phyloP scores from a whole-genome alignment of 179 eudicot genomes.

The Amaranthus tricolor region DNA sequence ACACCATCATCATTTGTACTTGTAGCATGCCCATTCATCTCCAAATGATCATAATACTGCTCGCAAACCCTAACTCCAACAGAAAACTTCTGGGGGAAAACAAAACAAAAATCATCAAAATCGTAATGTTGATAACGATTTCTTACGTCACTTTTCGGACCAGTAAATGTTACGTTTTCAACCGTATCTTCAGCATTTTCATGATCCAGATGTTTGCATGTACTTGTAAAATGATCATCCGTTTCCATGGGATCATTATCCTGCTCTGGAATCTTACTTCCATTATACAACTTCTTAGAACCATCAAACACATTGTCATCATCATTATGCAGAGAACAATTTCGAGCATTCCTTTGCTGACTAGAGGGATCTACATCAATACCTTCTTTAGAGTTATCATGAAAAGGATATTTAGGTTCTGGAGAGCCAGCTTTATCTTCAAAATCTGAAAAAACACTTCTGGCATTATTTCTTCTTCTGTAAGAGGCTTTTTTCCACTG shows the following conservation, averaged over 20 bases:
- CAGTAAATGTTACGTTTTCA: neutral
- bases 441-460: constrained; percentile 22
- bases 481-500: constrained; percentile 68
- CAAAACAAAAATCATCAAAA: constrained; percentile 2
- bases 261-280: constrained; percentile 3
- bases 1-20: neutral
- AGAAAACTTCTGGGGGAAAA: neutral
- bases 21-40: constrained; percentile 9
- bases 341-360: neutral
- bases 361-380: neutral
- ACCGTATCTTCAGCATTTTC: too few species aligned
- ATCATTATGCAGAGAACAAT: neutral
- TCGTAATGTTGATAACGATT: neutral
- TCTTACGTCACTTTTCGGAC: neutral
- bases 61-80: constrained; percentile 10
- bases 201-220: neutral
- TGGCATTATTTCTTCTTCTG: constrained; percentile 36
- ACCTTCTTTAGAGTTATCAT: neutral
- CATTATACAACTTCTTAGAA: constrained; percentile 9
- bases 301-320: constrained; percentile 6
- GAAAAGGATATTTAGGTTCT: constrained; percentile 18
- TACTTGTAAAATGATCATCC: constrained; percentile 14
- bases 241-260: constrained; percentile 11
- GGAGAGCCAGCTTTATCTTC: constrained; percentile 26
- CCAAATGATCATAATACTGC: constrained; percentile 10